A percentile compares a stretch with the other conserved stretches of the same genome.
These are phyloP conservation scores for Auriscalpium microsporum DNA, from an alignment of 768 basidiomycete genomes.

Conservation along the genomic window DNA sequence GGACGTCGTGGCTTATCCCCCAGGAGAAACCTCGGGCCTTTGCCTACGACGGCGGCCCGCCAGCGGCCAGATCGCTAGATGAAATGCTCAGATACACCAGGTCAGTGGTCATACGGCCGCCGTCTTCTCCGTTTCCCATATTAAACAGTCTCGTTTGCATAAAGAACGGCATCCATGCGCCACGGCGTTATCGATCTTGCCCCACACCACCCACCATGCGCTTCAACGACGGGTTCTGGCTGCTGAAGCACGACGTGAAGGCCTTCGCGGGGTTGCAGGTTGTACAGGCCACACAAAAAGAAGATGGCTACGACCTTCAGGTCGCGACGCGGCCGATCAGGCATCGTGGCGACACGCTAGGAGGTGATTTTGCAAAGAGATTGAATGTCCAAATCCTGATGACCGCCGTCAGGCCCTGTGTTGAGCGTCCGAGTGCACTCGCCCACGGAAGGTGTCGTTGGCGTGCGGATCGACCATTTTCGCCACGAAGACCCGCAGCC, in stretches of 20 bases:
- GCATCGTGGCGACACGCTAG: slow-evolving; percentile 56
- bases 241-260: slow-evolving; percentile 53
- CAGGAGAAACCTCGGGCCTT: too few relatives aligned
- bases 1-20: too few relatives aligned
- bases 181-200: not conserved
- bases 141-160: too few relatives aligned
- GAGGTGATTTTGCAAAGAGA: slow-evolving; percentile 28
- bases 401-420: slow-evolving; percentile 33
- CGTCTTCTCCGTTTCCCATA: too few relatives aligned
- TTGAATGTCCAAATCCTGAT: slow-evolving; percentile 13
- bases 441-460: slow-evolving; percentile 47
- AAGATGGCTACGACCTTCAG: slow-evolving; percentile 44
- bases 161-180: too few relatives aligned
- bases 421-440: slow-evolving; percentile 43
- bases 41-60: not conserved
- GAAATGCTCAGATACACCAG: not conserved
- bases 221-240: slow-evolving; percentile 71
- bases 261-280: slow-evolving; percentile 57
- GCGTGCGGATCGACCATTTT: slow-evolving; percentile 50
- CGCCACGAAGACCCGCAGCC: slow-evolving; percentile 34
- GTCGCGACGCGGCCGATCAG: slow-evolving; percentile 55
- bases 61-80: not conserved
- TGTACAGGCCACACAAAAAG: slow-evolving; percentile 36
- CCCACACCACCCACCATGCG: slow-evolving; percentile 34
- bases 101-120: not conserved